These are phyloP conservation scores for Avena insularis DNA, from an alignment of 176 grass and related monocot species.

Conservation along the genomic window DNA sequence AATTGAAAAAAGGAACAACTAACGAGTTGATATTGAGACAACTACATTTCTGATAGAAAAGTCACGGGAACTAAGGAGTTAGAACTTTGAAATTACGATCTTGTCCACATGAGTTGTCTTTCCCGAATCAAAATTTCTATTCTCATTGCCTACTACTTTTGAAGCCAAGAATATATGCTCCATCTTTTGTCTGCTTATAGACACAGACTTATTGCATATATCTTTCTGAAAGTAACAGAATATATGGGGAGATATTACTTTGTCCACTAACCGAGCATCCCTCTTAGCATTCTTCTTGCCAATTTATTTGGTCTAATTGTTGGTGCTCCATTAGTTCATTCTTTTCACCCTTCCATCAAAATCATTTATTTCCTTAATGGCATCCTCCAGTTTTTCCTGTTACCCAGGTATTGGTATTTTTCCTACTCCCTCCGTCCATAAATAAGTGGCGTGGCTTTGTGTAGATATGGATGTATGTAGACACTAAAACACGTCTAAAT, in stretches of 20 bases:
- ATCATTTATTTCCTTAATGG: neutral
- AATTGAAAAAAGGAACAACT: neutral
- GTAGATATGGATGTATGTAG: too few species aligned
- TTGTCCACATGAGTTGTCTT: conserved; percentile 27
- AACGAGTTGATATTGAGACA: neutral
- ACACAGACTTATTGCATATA: neutral
- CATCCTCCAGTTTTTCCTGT: neutral
- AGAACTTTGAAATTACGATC: conserved; percentile 3
- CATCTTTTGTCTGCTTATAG: conserved; percentile 26
- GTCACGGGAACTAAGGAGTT: neutral
- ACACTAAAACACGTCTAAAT: too few species aligned
- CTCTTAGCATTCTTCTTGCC: conserved; percentile 21
- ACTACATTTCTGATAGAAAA: conserved; percentile 3
- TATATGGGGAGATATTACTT: conserved; percentile 32
- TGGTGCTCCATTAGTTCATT: neutral
- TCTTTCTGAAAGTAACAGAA: conserved; percentile 46
- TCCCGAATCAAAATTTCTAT: conserved; percentile 16
- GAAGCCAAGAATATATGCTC: conserved; percentile 46
- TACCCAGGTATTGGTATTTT: neutral
- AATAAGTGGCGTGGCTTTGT: too few species aligned
- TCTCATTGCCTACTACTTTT: conserved; percentile 24
- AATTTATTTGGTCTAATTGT: conserved; percentile 11
- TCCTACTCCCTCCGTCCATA: neutral
- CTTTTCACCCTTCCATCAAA: neutral
- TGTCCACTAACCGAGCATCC: conserved; percentile 34